Percentiles rank a stretch among this genome's conserved stretches.
Evolutionary conservation across 768 basidiomycete species (phyloP).

Genomic region (Rhizopogon sp.): DNA sequence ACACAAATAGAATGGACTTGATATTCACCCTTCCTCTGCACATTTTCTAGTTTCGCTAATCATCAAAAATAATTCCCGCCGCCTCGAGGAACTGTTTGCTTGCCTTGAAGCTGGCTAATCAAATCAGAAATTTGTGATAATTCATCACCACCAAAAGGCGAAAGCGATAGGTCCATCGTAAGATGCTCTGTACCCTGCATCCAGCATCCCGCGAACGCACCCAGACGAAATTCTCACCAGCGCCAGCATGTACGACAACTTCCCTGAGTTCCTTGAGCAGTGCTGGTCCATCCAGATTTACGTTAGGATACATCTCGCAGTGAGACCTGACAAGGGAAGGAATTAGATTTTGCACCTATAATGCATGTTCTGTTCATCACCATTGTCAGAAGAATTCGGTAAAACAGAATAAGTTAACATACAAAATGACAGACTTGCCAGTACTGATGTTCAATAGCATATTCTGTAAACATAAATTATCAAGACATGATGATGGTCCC

Average conservation of each 20-base stretch:
- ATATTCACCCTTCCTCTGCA: neutral
- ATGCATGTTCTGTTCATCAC: neutral
- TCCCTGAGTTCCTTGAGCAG: conserved; percentile 1
- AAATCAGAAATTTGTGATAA: conserved; percentile 4
- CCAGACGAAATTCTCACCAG: conserved; percentile 14
- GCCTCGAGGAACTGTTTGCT: neutral
- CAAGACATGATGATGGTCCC: neutral
- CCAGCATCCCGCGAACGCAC: neutral
- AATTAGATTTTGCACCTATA: neutral
- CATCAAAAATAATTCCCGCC: neutral
- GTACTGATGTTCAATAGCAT: conserved; percentile 15
- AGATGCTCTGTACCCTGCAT: neutral
- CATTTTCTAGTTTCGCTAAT: neutral
- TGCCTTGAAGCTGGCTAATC: conserved; percentile 3
- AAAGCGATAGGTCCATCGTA: neutral
- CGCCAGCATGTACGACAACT: conserved; percentile 3
- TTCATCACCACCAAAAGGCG: conserved; percentile 6
- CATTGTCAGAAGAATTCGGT: neutral
- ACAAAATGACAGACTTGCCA: conserved; percentile 11
- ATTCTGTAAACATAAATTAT: conserved; percentile 7
- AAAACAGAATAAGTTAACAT: neutral
- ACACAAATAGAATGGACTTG: conserved; percentile 1
- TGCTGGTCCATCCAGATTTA: neutral
- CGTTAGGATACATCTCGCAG: conserved; percentile 4
- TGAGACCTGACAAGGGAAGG: conserved; percentile 4